A percentile compares a stretch with the other conserved stretches of the same genome.
Conservation (phyloP, 192 early-diverging fungal species). For the Chytriomyces sp. region DNA sequence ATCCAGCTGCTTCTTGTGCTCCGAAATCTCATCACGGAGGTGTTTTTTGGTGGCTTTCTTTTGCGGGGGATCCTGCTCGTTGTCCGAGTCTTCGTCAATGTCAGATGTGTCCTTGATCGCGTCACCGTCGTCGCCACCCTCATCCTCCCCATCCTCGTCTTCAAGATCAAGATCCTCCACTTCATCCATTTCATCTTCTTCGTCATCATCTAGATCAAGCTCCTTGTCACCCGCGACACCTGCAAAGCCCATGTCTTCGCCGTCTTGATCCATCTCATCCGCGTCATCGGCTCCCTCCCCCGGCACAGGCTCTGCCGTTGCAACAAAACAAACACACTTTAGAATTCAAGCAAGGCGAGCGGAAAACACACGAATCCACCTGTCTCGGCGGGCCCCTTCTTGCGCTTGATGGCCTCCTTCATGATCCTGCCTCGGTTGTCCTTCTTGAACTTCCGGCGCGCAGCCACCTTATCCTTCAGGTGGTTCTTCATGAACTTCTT, state of each 20-base stretch:
- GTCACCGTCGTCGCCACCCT: constrained; percentile 45
- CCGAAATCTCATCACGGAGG: constrained; percentile 59
- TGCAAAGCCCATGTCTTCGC: constrained; percentile 33
- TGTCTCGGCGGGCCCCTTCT: constrained; percentile 16
- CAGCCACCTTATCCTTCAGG: constrained; percentile 56
- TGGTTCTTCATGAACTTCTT: constrained; percentile 80
- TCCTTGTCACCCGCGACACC: constrained; percentile 19
- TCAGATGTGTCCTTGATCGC: constrained; percentile 59
- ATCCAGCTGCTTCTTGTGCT: constrained; percentile 82
- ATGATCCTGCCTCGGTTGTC: constrained; percentile 45
- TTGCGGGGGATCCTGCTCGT: constrained; percentile 39
- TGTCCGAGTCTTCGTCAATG: constrained; percentile 54
- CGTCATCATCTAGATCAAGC: constrained; percentile 37
- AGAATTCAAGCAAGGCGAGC: not conserved
- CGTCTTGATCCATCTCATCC: constrained; percentile 11
- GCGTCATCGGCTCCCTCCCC: constrained; percentile 30
- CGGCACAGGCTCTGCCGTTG: constrained; percentile 46
- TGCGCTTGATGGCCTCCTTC: constrained; percentile 17
- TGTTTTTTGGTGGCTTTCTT: constrained; percentile 43
- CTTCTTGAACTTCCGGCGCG: constrained; percentile 21
- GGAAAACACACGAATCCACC: constrained; percentile 8
- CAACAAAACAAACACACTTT: constrained; percentile 37
- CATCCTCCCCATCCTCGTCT: constrained; percentile 41
- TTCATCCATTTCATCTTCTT: constrained; percentile 49
- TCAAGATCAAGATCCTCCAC: constrained; percentile 38